These are phyloP conservation scores for Picochlorum sp. DNA, from an alignment of 139 green algal genomes.

Conservation along the genomic window DNA sequence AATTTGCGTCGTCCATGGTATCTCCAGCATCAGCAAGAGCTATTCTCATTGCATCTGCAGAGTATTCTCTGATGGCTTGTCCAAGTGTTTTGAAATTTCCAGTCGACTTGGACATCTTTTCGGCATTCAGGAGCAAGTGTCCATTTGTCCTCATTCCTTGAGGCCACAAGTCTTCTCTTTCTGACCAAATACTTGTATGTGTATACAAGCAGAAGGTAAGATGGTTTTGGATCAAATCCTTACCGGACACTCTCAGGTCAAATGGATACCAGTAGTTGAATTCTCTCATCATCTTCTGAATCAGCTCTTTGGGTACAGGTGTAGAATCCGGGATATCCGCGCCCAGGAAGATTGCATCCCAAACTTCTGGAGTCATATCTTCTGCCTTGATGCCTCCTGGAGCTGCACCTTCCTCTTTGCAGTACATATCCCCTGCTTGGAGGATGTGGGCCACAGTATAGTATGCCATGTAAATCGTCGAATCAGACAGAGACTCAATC, in stretches of 20 bases:
- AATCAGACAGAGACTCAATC: constrained; percentile 96
- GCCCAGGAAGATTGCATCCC: constrained; percentile 84
- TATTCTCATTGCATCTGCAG: constrained; percentile 86
- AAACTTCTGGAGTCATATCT: constrained; percentile 82
- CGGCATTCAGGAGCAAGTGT: constrained; percentile 93
- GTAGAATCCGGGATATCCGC: constrained; percentile 40
- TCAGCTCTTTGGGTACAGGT: constrained; percentile 40
- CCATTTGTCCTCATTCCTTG: constrained; percentile 80
- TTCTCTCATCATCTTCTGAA: constrained; percentile 66
- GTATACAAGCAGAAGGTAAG: constrained; percentile 98
- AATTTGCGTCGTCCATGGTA: constrained; percentile 97
- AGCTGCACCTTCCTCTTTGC: constrained; percentile 27
- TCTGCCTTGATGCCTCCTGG: constrained; percentile 48
- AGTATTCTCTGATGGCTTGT: constrained; percentile 83
- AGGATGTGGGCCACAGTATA: constrained; percentile 90
- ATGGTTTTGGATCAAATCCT: constrained; percentile 99
- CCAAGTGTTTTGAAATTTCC: constrained; percentile 91
- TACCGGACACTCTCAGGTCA: constrained; percentile 88
- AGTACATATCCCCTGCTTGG: constrained; percentile 84
- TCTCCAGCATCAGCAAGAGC: constrained; percentile 94
- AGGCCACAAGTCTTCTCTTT: constrained; percentile 50
- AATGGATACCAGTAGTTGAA: constrained; percentile 99
- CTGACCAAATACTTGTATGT: constrained; percentile 87
- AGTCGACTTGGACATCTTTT: constrained; percentile 98
- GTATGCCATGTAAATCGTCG: constrained; percentile 99